phyloP scores from a whole-genome alignment of 495 filamentous ascomycete species.

The Letharia columbiana region DNA sequence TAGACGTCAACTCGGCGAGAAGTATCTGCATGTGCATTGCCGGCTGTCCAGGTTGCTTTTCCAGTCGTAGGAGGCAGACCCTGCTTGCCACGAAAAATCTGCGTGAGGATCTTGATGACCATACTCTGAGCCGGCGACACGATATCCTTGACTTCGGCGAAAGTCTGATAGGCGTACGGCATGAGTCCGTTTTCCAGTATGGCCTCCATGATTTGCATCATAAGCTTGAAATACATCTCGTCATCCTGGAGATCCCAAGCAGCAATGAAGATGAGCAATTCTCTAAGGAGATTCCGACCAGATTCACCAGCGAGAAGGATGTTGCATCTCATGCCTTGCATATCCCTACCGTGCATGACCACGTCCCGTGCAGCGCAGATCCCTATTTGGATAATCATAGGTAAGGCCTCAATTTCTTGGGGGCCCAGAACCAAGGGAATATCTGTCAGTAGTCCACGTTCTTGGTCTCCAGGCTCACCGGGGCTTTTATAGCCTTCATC shows the following conservation, averaged over 20 bases:
- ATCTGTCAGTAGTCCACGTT: constrained; percentile 81
- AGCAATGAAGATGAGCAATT: constrained; percentile 90
- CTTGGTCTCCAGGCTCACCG: constrained; percentile 64
- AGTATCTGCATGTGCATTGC: constrained; percentile 33
- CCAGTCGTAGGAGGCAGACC: constrained; percentile 44
- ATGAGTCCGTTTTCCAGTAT: constrained; percentile 80
- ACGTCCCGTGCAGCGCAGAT: constrained; percentile 55
- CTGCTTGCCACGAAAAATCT: constrained; percentile 71
- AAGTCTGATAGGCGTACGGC: constrained; percentile 81
- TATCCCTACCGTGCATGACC: constrained; percentile 51
- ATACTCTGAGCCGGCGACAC: constrained; percentile 91
- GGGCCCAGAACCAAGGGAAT: constrained; percentile 90
- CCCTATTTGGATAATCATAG: constrained; percentile 88
- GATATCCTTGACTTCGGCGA: constrained; percentile 87
- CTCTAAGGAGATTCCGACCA: constrained; percentile 76
- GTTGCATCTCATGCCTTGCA: constrained; percentile 78
- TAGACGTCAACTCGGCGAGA: constrained; percentile 50
- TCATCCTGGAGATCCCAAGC: constrained; percentile 91
- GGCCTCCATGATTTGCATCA: constrained; percentile 88
- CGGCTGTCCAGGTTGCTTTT: constrained; percentile 38
- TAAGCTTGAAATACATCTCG: constrained; percentile 88
- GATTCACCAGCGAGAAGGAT: constrained; percentile 79
- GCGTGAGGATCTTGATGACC: constrained; percentile 77
- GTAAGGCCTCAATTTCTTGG: constrained; percentile 85
- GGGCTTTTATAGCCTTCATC: constrained; percentile 69